A percentile compares a stretch with the other conserved stretches of the same genome.
Evolutionary conservation across 805 yeast species (phyloP).

Genomic region (Kregervanrija fluxuum): DNA sequence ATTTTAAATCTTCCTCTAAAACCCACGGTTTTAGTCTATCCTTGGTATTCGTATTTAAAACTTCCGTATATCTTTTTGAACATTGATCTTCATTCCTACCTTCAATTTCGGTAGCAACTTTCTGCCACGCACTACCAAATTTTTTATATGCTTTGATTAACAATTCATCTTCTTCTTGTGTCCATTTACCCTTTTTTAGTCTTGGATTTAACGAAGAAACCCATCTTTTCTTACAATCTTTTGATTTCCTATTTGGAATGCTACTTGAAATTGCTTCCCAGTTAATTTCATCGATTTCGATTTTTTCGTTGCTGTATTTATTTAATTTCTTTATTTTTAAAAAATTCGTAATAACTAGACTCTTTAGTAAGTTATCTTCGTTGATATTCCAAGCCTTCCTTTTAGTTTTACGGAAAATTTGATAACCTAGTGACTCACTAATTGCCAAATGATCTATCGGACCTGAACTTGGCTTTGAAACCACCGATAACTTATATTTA

Average conservation of each 20-base stretch:
- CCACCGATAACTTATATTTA: background rate
- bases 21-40: slow-evolving; percentile 79
- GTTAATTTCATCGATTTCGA: slow-evolving; percentile 37
- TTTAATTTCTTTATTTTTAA: slow-evolving; percentile 13
- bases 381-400: slow-evolving; percentile 67
- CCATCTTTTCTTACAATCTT: slow-evolving; percentile 88
- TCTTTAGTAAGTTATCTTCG: slow-evolving; percentile 56
- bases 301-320: slow-evolving; percentile 18
- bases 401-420: slow-evolving; percentile 56
- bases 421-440: slow-evolving; percentile 68
- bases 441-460: slow-evolving; percentile 46
- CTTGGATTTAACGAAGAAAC: slow-evolving; percentile 76
- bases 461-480: slow-evolving; percentile 12
- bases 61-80: slow-evolving; percentile 85
- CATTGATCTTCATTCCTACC: slow-evolving; percentile 95
- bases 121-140: slow-evolving; percentile 82
- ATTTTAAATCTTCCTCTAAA: slow-evolving; percentile 61
- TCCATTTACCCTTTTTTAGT: slow-evolving; percentile 82
- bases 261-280: slow-evolving; percentile 55
- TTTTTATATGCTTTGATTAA: slow-evolving; percentile 56
- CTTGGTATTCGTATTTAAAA: slow-evolving; percentile 71
- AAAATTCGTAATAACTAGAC: slow-evolving; percentile 31
- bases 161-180: slow-evolving; percentile 65
- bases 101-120: slow-evolving; percentile 64
- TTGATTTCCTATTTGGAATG: slow-evolving; percentile 52